A percentile compares a stretch with the other conserved stretches of the same genome.
phyloP scores from a whole-genome alignment of 331 rosid genomes.

The Spiraea crenata region DNA sequence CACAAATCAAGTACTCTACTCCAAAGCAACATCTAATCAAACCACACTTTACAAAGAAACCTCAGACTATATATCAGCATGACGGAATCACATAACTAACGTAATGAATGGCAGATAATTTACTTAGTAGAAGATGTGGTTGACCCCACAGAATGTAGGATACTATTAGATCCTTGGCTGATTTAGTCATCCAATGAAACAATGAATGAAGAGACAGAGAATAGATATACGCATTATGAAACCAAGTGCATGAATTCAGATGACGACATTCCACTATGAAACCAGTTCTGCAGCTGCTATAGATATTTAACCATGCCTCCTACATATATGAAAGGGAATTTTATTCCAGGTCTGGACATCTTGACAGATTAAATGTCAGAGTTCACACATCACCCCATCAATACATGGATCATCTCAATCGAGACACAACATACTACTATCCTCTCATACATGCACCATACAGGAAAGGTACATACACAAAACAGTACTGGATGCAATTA shows the following conservation, averaged over 20 bases:
- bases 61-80: neutral
- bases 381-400: neutral
- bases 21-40: neutral
- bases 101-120: neutral
- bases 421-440: neutral
- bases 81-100: neutral
- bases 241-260: neutral
- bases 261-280: neutral
- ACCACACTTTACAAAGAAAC: neutral
- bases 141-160: neutral
- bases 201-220: neutral
- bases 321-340: neutral
- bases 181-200: neutral
- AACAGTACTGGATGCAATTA: neutral
- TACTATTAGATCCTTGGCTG: neutral
- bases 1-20: neutral
- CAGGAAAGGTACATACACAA: neutral
- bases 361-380: conserved; percentile 1
- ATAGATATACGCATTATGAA: neutral
- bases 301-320: neutral
- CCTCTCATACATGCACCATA: neutral
- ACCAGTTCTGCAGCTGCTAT: neutral
- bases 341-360: neutral
- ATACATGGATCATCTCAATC: neutral
- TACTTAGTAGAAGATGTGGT: neutral